Conservation (phyloP, 441 rosid species). For the Macaranga tanarius region DNA sequence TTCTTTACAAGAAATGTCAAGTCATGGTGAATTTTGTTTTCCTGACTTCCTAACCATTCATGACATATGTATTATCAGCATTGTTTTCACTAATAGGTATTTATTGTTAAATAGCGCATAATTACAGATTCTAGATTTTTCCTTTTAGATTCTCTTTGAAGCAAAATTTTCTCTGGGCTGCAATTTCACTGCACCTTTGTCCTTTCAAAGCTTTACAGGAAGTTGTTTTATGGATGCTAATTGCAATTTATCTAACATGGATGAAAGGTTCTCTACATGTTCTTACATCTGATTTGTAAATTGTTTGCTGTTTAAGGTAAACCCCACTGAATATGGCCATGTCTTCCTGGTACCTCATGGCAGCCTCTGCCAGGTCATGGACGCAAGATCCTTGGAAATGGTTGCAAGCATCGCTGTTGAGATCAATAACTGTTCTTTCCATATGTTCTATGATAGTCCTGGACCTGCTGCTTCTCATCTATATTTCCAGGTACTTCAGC, state of each 20-base stretch:
- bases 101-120: not conserved
- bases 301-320: conserved; percentile 32
- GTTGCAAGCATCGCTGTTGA: conserved; percentile 37
- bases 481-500: conserved; percentile 38
- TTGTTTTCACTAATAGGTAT: not conserved
- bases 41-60: not conserved
- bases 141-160: not conserved
- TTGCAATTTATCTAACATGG: not conserved
- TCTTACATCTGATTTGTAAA: not conserved
- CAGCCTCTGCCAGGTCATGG: conserved; percentile 22
- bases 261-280: not conserved
- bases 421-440: conserved; percentile 34
- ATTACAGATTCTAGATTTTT: not conserved
- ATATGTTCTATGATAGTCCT: conserved; percentile 35
- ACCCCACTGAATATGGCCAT: conserved; percentile 44
- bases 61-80: not conserved
- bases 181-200: not conserved
- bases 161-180: not conserved
- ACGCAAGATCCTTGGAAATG: conserved; percentile 33
- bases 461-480: conserved; percentile 20
- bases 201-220: not conserved
- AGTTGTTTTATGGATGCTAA: not conserved
- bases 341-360: conserved; percentile 38
- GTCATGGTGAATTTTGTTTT: conserved; percentile 2
- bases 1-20: conserved; percentile 1